Base-by-base conservation (phyloP, 768 basidiomycete species). In the Melanogaster broomeanus region DNA sequence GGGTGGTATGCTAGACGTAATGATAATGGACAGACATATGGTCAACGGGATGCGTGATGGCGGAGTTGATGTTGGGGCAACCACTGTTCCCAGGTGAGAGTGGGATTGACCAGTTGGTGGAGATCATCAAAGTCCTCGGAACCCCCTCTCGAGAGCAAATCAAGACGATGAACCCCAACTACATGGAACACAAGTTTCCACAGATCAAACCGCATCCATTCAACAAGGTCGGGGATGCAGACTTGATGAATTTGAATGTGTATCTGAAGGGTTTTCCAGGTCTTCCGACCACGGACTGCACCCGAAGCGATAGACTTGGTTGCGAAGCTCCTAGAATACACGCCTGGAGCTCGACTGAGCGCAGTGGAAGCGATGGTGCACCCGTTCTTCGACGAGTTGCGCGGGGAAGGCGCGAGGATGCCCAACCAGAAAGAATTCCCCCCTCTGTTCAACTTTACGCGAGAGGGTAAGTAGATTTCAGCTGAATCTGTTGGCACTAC, bases 111-210 rank as follows among this genome's bases (percentile, higher is more conserved):
- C 97, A 99, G 75, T 71, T 99, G 64, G 97, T 99, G 51, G 97
- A 99, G 75, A 99, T 99, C 62, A 99, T 99, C 86, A 99, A 99
- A 72, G 94, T 99, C 39, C 84, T 99, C 48, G 97, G 97, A 15
- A 99, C 97, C 19, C 97, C 97, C 3, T 95, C 97, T 52, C 79
- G 96, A 60, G 97, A 98, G 68, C 97, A 99, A 73, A 99, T 99
- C 83, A 98, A 99, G 86, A 98, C 97, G 61, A 99, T 99, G 97
- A 99, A 99, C 74, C 97, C 97, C 49, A 99, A 99, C 77, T 99
- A 99, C 75, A 98, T 98, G 97, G 97, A 99, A 69, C 97, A 99
- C 84, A 98, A 98, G 74, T 99, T 99, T 79, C 97, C 97, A 2
- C 96, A 98, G 74, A 99, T 99, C 79, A 94, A 96, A 69, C 93